Evolutionary conservation across 768 basidiomycete genomes (phyloP).

Genomic region (Floccularia luteovirens): DNA sequence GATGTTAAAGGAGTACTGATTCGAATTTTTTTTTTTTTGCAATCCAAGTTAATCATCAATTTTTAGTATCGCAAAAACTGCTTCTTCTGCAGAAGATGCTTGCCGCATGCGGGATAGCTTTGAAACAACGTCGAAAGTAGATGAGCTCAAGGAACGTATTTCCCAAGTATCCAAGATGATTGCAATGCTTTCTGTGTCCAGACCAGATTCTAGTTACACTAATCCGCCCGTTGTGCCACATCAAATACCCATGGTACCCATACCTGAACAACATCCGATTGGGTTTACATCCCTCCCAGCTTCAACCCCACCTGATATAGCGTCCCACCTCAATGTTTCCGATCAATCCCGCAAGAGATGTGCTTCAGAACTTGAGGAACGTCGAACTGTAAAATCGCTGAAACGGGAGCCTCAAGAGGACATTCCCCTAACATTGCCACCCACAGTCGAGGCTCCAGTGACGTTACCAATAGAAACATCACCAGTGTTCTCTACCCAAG

Average conservation of each 20-base stretch:
- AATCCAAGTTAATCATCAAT: not conserved
- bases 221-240: conserved; percentile 2
- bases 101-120: conserved; percentile 38
- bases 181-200: conserved; percentile 24
- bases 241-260: not conserved
- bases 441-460: conserved; percentile 11
- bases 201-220: not conserved
- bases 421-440: conserved; percentile 19
- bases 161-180: conserved; percentile 48
- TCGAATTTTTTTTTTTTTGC: conserved; percentile 8
- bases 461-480: conserved; percentile 11
- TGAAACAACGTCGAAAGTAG: conserved; percentile 43
- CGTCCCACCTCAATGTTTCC: conserved; percentile 15
- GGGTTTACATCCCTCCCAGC: not conserved
- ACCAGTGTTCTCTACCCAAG: conserved; percentile 8
- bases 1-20: conserved; percentile 43
- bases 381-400: conserved; percentile 33
- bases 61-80: conserved; percentile 52
- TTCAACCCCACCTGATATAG: conserved; percentile 16
- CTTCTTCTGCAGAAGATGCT: conserved; percentile 46
- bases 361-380: conserved; percentile 33
- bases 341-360: conserved; percentile 38
- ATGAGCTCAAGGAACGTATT: conserved; percentile 48
- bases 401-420: conserved; percentile 44
- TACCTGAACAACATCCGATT: not conserved